Percentiles rank a stretch among this genome's conserved stretches.
Evolutionary conservation across 495 filamentous ascomycete genomes (phyloP).

Genomic region (Hypomontagnella submonticulosa): DNA sequence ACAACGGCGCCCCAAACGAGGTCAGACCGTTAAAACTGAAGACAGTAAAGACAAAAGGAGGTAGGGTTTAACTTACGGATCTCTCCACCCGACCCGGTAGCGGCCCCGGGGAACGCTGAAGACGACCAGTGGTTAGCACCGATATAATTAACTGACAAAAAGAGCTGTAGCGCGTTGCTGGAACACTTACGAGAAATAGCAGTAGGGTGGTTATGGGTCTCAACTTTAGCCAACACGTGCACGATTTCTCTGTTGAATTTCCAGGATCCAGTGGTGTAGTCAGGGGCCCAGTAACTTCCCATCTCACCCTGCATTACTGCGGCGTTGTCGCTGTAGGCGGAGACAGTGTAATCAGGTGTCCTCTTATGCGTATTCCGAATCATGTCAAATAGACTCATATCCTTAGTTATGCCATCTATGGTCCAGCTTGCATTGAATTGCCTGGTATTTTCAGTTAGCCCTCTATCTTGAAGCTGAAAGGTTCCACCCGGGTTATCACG

Average conservation of each 20-base stretch:
- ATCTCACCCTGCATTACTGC: slow-evolving; percentile 85
- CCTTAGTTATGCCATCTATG: slow-evolving; percentile 88
- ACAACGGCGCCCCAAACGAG: background rate
- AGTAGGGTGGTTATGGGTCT: slow-evolving; percentile 98
- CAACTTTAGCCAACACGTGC: slow-evolving; percentile 92
- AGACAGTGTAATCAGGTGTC: slow-evolving; percentile 82
- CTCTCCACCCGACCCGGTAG: slow-evolving; percentile 94
- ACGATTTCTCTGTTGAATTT: slow-evolving; percentile 85
- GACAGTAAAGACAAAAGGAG: background rate
- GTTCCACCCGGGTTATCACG: too few relatives aligned
- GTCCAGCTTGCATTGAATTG: slow-evolving; percentile 98
- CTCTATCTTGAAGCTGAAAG: background rate
- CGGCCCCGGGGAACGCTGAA: slow-evolving; percentile 76
- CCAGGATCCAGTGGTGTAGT: slow-evolving; percentile 87
- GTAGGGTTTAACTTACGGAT: slow-evolving; percentile 62
- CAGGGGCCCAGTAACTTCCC: slow-evolving; percentile 85
- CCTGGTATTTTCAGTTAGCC: slow-evolving; percentile 23
- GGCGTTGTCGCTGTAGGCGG: slow-evolving; percentile 97
- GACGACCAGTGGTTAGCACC: slow-evolving; percentile 10
- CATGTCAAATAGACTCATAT: slow-evolving; percentile 88
- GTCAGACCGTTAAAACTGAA: background rate
- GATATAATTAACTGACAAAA: background rate
- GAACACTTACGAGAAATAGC: slow-evolving; percentile 76
- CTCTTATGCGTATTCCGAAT: slow-evolving; percentile 90
- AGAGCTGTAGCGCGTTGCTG: background rate